These are phyloP conservation scores for Mariannaea sp. DNA, from an alignment of 2,329 filamentous ascomycete genomes.

Conservation along the genomic window DNA sequence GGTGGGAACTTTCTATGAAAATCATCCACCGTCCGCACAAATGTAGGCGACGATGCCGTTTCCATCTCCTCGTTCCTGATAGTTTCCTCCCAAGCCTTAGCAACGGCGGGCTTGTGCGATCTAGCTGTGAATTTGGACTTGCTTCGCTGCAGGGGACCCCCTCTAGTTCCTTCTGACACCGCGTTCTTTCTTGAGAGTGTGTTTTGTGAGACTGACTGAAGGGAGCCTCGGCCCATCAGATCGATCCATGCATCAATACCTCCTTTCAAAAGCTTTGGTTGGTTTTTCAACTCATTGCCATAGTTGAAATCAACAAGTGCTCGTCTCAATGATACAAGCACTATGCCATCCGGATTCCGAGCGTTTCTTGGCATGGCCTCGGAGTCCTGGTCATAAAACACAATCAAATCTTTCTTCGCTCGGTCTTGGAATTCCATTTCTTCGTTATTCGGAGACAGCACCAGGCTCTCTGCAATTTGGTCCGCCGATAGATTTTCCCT, in stretches of 20 bases:
- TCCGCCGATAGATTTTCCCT: slow-evolving; percentile 68
- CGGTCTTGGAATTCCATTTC: slow-evolving; percentile 72
- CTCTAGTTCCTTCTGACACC: slow-evolving; percentile 40
- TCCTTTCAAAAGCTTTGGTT: slow-evolving; percentile 78
- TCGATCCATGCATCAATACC: slow-evolving; percentile 88
- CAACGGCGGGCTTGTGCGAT: slow-evolving; percentile 79
- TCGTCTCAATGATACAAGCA: slow-evolving; percentile 75
- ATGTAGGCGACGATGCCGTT: slow-evolving; percentile 54
- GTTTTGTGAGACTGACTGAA: slow-evolving; percentile 52
- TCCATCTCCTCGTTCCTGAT: slow-evolving; percentile 67
- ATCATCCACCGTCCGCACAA: slow-evolving; percentile 77
- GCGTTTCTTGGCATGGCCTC: slow-evolving; percentile 50
- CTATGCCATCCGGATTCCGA: slow-evolving; percentile 49
- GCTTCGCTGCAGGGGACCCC: slow-evolving; percentile 41
- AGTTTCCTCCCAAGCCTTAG: slow-evolving; percentile 78
- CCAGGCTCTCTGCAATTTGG: slow-evolving; percentile 68
- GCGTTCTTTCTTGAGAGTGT: slow-evolving; percentile 22
- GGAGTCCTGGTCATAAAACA: slow-evolving; percentile 84
- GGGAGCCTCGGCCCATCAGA: slow-evolving; percentile 72
- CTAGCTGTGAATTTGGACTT: slow-evolving; percentile 58
- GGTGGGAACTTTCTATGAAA: slow-evolving; percentile 84
- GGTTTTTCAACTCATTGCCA: slow-evolving; percentile 71
- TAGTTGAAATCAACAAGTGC: slow-evolving; percentile 85
- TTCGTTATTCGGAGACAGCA: slow-evolving; percentile 76
- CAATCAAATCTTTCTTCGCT: slow-evolving; percentile 80